Conservation (phyloP, 345 rosid species). For the Lepidium didymum region DNA sequence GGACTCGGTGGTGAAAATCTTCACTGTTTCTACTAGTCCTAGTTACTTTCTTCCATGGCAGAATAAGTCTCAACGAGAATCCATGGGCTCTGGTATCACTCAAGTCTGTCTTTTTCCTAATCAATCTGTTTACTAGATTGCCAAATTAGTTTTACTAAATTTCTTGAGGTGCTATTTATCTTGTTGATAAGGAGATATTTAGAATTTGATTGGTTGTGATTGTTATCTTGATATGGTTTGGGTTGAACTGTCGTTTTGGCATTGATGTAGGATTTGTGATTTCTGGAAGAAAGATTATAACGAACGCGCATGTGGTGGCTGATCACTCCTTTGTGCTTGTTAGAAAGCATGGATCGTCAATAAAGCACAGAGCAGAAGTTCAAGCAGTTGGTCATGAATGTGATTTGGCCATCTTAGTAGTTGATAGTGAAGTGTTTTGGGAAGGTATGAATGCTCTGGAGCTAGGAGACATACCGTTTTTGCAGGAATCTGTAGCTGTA, state of each 20-base stretch:
- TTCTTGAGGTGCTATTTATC: not conserved
- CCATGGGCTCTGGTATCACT: slow-evolving; percentile 34
- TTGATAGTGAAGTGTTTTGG: slow-evolving; percentile 53
- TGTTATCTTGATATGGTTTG: not conserved
- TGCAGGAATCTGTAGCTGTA: slow-evolving; percentile 73
- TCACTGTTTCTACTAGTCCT: slow-evolving; percentile 32
- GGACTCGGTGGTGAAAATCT: slow-evolving; percentile 33
- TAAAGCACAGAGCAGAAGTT: slow-evolving; percentile 58
- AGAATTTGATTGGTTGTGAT: not conserved
- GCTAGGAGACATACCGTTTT: slow-evolving; percentile 66
- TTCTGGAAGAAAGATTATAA: slow-evolving; percentile 59
- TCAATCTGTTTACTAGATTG: not conserved
- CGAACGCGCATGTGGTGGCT: slow-evolving; percentile 88
- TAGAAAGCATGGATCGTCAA: slow-evolving; percentile 78
- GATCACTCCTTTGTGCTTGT: slow-evolving; percentile 78
- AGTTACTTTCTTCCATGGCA: slow-evolving; percentile 37
- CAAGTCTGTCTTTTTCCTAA: not conserved
- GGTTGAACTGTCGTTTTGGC: not conserved
- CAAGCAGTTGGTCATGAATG: slow-evolving; percentile 81
- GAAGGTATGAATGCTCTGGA: slow-evolving; percentile 55
- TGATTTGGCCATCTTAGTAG: slow-evolving; percentile 69
- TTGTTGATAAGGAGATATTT: not conserved
- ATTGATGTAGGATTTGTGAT: slow-evolving; percentile 36
- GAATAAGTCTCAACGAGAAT: slow-evolving; percentile 61
- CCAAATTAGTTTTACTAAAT: not conserved